A percentile compares a stretch with the other conserved stretches of the same genome.
Conservation (phyloP, 805 yeast species). For the Lipomyces orientalis region DNA sequence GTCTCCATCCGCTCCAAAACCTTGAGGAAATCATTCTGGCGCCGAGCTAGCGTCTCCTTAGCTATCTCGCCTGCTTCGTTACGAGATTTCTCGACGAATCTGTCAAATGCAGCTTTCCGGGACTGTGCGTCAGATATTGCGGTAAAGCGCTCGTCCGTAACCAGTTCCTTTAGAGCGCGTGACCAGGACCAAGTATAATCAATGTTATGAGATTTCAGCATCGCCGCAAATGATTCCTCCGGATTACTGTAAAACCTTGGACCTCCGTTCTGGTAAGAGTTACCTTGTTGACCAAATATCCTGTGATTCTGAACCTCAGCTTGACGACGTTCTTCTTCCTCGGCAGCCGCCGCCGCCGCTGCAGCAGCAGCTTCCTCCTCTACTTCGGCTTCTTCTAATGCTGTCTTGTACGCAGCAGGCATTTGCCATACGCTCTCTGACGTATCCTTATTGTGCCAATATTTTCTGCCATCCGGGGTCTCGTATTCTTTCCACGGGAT, state of each 20-base stretch:
- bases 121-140: conserved; percentile 62
- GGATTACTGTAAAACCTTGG: conserved; percentile 7
- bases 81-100: conserved; percentile 52
- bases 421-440: conserved; percentile 79
- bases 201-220: conserved; percentile 62
- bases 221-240: conserved; percentile 51
- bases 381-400: conserved; percentile 36
- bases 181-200: conserved; percentile 80
- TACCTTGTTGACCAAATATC: conserved; percentile 1
- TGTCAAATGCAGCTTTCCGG: conserved; percentile 68
- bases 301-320: conserved; percentile 5
- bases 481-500: conserved; percentile 61
- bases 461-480: conserved; percentile 63
- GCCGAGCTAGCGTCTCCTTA: conserved; percentile 60
- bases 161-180: conserved; percentile 62
- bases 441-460: conserved; percentile 70
- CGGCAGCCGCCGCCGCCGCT: not conserved
- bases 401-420: conserved; percentile 58
- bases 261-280: not conserved
- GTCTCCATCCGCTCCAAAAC: conserved; percentile 43
- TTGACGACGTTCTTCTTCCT: conserved; percentile 4
- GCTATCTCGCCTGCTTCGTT: conserved; percentile 45
- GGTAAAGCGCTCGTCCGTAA: conserved; percentile 72
- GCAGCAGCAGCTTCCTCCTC: conserved; percentile 20
- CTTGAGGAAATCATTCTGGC: conserved; percentile 54